These are phyloP conservation scores for Mercurialis annua DNA, from an alignment of 345 rosid species.

Conservation along the genomic window DNA sequence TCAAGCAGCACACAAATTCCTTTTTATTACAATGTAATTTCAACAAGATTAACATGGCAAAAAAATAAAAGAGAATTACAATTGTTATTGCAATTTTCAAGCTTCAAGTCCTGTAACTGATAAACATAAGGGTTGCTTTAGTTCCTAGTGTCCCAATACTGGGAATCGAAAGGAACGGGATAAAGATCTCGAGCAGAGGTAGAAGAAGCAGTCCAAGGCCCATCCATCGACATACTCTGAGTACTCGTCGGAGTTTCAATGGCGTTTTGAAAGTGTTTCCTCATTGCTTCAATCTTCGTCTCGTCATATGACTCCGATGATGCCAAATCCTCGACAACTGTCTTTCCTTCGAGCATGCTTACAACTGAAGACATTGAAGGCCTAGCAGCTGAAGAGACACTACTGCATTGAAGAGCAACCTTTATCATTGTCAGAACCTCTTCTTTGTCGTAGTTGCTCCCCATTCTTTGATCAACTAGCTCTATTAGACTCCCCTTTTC, in stretches of 20 bases:
- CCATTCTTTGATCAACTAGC: constrained; percentile 45
- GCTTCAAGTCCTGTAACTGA: background rate
- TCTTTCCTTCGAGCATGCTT: constrained; percentile 52
- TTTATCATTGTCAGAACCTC: constrained; percentile 43
- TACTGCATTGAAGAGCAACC: constrained; percentile 46
- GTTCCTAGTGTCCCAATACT: constrained; percentile 8
- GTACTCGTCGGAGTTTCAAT: constrained; percentile 6
- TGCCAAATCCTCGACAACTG: constrained; percentile 22
- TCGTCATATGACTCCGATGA: background rate
- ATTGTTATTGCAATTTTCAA: too few species aligned
- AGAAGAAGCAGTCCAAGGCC: constrained; percentile 36
- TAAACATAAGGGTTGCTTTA: background rate
- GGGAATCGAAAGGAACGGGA: constrained; percentile 24
- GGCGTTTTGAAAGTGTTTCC: constrained; percentile 25
- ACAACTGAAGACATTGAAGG: constrained; percentile 59
- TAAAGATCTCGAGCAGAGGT: constrained; percentile 34
- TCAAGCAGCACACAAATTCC: too few species aligned
- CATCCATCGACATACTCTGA: constrained; percentile 20
- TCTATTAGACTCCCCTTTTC: constrained; percentile 36
- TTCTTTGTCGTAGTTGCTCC: constrained; percentile 37
- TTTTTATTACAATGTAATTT: too few species aligned
- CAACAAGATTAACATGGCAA: too few species aligned
- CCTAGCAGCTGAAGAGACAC: constrained; percentile 34
- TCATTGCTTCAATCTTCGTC: constrained; percentile 30
- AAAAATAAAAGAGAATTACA: too few species aligned